phyloP scores from a whole-genome alignment of 129 eudicot species.

The Mikania micrantha region DNA sequence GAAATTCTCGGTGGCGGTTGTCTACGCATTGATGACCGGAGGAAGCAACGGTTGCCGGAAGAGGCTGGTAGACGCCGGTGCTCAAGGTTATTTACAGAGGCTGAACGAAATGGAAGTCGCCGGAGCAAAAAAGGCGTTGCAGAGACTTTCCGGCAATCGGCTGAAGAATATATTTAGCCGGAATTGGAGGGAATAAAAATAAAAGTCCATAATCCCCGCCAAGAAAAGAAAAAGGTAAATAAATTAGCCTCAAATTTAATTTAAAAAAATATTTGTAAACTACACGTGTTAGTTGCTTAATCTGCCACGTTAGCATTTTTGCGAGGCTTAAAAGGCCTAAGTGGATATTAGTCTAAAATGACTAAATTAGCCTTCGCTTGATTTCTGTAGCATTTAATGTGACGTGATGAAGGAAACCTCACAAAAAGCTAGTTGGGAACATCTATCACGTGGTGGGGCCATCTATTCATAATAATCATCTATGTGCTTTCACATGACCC shows the following conservation, averaged over 20 bases:
- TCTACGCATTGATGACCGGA: constrained; percentile 57
- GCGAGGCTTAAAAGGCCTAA: no score
- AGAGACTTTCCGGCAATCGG: constrained; percentile 71
- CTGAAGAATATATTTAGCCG: constrained; percentile 57
- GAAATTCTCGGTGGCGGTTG: constrained; percentile 68
- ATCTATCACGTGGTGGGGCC: constrained; percentile 28
- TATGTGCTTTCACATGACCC: constrained; percentile 32
- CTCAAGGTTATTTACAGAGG: constrained; percentile 46
- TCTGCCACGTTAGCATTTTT: constrained; percentile 17
- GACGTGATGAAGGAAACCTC: background rate
- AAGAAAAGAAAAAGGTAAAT: constrained; percentile 41
- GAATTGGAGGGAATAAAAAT: constrained; percentile 62
- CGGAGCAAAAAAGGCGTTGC: constrained; percentile 78
- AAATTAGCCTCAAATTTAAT: background rate
- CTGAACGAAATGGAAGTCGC: constrained; percentile 62
- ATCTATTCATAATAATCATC: background rate
- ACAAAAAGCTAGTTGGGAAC: constrained; percentile 26
- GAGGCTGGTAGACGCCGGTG: constrained; percentile 67
- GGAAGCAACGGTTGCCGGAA: constrained; percentile 81
- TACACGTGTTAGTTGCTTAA: background rate
- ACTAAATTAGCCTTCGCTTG: constrained; percentile 14
- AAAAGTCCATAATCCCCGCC: constrained; percentile 42
- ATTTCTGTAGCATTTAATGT: constrained; percentile 21
- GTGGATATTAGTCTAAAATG: constrained; percentile 12
- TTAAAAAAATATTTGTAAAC: background rate